These are phyloP conservation scores for Rhodomyrtus psidioides DNA, from an alignment of 441 rosid genomes.

Conservation along the genomic window DNA sequence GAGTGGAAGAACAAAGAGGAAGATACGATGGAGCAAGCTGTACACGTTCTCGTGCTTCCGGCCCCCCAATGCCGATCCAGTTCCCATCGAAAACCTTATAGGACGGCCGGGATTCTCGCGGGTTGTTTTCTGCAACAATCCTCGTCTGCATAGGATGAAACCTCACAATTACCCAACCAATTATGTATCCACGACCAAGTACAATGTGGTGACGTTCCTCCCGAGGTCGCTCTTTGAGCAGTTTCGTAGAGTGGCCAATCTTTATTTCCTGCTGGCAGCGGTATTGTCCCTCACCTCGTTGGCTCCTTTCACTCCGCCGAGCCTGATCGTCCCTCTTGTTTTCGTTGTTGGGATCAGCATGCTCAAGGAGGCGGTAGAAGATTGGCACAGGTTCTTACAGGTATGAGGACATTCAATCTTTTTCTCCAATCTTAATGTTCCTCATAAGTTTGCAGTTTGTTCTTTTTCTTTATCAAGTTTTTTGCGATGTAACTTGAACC, in stretches of 20 bases:
- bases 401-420: slow-evolving; percentile 2
- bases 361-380: slow-evolving; percentile 66
- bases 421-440: background rate
- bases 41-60: slow-evolving; percentile 44
- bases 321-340: slow-evolving; percentile 49
- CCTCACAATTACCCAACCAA: slow-evolving; percentile 39
- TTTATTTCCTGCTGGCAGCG: slow-evolving; percentile 55
- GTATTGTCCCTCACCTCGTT: slow-evolving; percentile 34
- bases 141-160: slow-evolving; percentile 25
- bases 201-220: slow-evolving; percentile 43
- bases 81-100: slow-evolving; percentile 19
- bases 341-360: slow-evolving; percentile 65
- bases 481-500: background rate
- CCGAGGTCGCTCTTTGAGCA: slow-evolving; percentile 67
- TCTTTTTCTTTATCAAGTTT: background rate
- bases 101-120: slow-evolving; percentile 42
- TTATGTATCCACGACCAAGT: slow-evolving; percentile 57
- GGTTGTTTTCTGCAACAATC: slow-evolving; percentile 52
- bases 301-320: slow-evolving; percentile 36
- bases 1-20: slow-evolving; percentile 19
- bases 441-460: too few relatives aligned
- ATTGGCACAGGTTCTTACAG: slow-evolving; percentile 63
- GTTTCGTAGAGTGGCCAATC: slow-evolving; percentile 63
- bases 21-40: slow-evolving; percentile 44
- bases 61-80: slow-evolving; percentile 12